Evolutionary conservation across 2,329 filamentous ascomycete species (phyloP).

Genomic region (Huntiella decipiens): DNA sequence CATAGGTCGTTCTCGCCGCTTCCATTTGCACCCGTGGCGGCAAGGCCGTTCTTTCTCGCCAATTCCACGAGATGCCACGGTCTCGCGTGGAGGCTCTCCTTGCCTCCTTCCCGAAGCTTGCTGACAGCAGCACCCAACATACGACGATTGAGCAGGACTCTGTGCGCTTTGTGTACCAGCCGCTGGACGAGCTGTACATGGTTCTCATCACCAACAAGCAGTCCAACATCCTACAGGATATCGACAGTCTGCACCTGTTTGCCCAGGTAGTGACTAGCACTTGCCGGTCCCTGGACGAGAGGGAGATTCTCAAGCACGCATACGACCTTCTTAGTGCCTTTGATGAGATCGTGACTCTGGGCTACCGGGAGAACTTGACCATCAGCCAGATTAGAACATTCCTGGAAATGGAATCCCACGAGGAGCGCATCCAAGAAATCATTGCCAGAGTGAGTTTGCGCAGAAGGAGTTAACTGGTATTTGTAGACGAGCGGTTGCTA

Average conservation of each 20-base stretch:
- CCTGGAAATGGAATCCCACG: constrained; percentile 96
- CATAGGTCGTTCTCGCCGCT: constrained; percentile 87
- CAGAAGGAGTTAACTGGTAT: not conserved
- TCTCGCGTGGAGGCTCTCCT: constrained; percentile 92
- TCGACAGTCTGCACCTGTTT: constrained; percentile 93
- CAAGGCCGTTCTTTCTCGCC: constrained; percentile 92
- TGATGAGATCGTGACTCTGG: constrained; percentile 87
- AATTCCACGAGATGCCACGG: constrained; percentile 94
- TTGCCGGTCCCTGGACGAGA: constrained; percentile 88
- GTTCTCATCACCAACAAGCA: constrained; percentile 98
- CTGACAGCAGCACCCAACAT: constrained; percentile 88
- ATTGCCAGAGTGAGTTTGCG: constrained; percentile 54
- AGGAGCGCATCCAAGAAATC: constrained; percentile 97
- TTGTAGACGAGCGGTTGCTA: not conserved
- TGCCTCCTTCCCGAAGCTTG: constrained; percentile 92
- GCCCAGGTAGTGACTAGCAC: constrained; percentile 93
- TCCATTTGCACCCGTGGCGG: constrained; percentile 97
- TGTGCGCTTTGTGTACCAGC: constrained; percentile 98
- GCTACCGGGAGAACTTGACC: constrained; percentile 90
- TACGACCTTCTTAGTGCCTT: constrained; percentile 94
- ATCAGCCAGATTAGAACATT: constrained; percentile 98
- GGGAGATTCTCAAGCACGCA: constrained; percentile 85
- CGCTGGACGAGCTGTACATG: constrained; percentile 97
- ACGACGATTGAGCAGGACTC: constrained; percentile 98
- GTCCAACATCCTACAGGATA: constrained; percentile 98